Conservation (phyloP, 2,329 filamentous ascomycete species). For the Amphichorda felina region DNA sequence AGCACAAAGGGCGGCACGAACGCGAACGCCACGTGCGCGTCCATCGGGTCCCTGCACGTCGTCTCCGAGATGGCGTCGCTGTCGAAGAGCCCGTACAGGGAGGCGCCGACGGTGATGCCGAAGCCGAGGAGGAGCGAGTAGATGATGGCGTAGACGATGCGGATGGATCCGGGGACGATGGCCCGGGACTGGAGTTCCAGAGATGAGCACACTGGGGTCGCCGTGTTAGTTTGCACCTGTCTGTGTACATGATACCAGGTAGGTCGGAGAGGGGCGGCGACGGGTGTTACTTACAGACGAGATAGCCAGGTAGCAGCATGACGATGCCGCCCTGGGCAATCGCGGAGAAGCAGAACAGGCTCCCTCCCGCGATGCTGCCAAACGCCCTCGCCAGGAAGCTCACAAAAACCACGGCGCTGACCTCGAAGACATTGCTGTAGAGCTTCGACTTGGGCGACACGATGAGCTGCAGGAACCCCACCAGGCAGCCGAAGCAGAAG, state of each 20-base stretch:
- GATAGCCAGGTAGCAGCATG: slow-evolving; percentile 56
- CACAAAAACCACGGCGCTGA: slow-evolving; percentile 47
- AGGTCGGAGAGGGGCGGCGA: no score
- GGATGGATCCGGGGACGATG: slow-evolving; percentile 59
- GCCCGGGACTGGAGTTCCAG: slow-evolving; percentile 61
- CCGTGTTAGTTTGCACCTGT: no score
- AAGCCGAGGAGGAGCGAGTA: slow-evolving; percentile 66
- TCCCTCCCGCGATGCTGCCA: slow-evolving; percentile 47
- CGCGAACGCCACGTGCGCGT: slow-evolving; percentile 39
- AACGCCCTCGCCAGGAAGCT: slow-evolving; percentile 59
- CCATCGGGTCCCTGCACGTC: slow-evolving; percentile 31
- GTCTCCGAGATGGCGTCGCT: slow-evolving; percentile 32
- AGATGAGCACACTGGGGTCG: slow-evolving; percentile 29
- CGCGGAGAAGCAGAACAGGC: slow-evolving; percentile 59
- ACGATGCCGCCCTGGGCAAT: slow-evolving; percentile 64
- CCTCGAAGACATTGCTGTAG: slow-evolving; percentile 43
- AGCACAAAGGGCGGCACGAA: slow-evolving; percentile 67
- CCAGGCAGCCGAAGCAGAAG: slow-evolving; percentile 62
- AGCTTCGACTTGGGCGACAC: slow-evolving; percentile 63
- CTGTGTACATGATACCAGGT: no score
- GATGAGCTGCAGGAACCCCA: slow-evolving; percentile 65
- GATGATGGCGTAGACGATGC: slow-evolving; percentile 65
- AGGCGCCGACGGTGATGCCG: slow-evolving; percentile 58
- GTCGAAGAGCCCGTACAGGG: slow-evolving; percentile 54
- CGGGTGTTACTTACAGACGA: no score